These are phyloP conservation scores for Tylopilus sp. DNA, from an alignment of 768 basidiomycete species.

Conservation along the genomic window DNA sequence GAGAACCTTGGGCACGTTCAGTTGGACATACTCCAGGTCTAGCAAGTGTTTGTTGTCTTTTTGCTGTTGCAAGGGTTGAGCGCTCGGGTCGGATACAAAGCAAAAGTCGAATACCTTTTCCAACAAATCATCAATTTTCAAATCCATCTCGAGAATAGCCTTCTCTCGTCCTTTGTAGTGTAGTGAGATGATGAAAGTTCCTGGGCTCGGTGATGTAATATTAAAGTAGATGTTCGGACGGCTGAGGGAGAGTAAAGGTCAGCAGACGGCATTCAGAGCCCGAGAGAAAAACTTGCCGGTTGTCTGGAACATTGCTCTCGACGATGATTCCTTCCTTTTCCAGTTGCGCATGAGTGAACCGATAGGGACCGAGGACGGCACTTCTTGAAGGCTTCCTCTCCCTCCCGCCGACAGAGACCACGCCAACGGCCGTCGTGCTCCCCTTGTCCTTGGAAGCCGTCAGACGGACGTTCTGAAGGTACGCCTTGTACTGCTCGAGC, in stretches of 20 bases:
- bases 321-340: constrained; percentile 99
- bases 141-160: constrained; percentile 98
- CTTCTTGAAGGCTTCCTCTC: constrained; percentile 91
- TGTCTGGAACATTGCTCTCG: constrained; percentile 98
- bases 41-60: constrained; percentile 97
- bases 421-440: constrained; percentile 83
- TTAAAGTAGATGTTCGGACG: constrained; percentile 99
- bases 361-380: constrained; percentile 88
- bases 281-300: constrained; percentile 55
- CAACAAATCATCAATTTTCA: constrained; percentile 96
- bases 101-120: constrained; percentile 70
- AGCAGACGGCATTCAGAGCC: background rate
- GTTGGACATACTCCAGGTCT: constrained; percentile 96
- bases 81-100: background rate
- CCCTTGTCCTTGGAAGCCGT: constrained; percentile 89
- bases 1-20: constrained; percentile 94
- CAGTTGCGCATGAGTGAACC: constrained; percentile 96
- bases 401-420: constrained; percentile 93
- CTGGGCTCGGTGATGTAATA: constrained; percentile 95
- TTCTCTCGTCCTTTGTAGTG: constrained; percentile 99
- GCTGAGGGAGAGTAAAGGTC: constrained; percentile 38
- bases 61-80: constrained; percentile 60
- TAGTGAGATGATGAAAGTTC: constrained; percentile 97
- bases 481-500: constrained; percentile 99
- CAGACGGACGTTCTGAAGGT: constrained; percentile 93